Percentiles rank a stretch among this genome's conserved stretches.
Evolutionary conservation across 768 basidiomycete species (phyloP).

Genomic region (Ramaria sp.): DNA sequence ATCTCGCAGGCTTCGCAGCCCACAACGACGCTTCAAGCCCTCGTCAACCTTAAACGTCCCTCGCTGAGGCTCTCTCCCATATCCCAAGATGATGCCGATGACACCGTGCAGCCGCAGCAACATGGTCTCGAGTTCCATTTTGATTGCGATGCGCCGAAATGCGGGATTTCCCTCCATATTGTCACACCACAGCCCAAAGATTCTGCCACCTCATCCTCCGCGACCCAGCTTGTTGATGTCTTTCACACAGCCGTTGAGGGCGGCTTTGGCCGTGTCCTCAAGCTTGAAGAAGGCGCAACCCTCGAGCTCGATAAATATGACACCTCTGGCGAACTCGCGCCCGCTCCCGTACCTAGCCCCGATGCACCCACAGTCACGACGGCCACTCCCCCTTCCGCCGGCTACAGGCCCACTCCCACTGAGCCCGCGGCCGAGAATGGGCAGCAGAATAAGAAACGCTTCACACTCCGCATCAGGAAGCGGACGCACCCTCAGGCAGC

Average conservation of each 20-base stretch:
- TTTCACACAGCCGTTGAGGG: conserved; percentile 55
- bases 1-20: conserved; percentile 55
- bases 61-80: conserved; percentile 70
- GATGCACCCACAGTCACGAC: conserved; percentile 6
- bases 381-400: conserved; percentile 3
- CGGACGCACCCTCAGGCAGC: conserved; percentile 32
- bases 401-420: conserved; percentile 1
- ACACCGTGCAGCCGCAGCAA: conserved; percentile 40
- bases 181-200: conserved; percentile 49
- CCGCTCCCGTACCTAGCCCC: conserved; percentile 4
- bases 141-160: conserved; percentile 83
- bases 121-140: conserved; percentile 87
- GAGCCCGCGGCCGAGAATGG: conserved; percentile 11
- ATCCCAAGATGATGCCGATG: conserved; percentile 29
- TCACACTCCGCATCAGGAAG: conserved; percentile 63
- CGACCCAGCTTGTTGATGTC: conserved; percentile 30
- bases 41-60: conserved; percentile 90
- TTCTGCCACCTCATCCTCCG: conserved; percentile 43
- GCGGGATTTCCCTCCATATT: conserved; percentile 69
- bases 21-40: conserved; percentile 87
- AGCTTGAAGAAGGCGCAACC: conserved; percentile 65
- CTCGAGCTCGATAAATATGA: conserved; percentile 77
- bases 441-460: conserved; percentile 37
- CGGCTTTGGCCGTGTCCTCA: conserved; percentile 69
- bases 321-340: conserved; percentile 13